These are phyloP conservation scores for Mrakia frigida DNA, from an alignment of 768 basidiomycete species.

Conservation along the genomic window DNA sequence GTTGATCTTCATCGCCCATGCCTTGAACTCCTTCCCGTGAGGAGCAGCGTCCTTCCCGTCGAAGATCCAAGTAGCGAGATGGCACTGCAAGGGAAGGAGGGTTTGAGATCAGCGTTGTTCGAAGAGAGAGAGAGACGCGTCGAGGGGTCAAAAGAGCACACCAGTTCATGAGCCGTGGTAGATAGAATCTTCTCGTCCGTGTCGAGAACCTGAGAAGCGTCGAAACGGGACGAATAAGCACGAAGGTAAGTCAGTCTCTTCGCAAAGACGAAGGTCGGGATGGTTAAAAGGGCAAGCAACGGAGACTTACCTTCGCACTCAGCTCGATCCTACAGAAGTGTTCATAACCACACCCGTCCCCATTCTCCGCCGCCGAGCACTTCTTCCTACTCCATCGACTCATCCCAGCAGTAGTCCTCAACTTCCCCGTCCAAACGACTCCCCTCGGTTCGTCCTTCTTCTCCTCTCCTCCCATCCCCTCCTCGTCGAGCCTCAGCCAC, in stretches of 20 bases:
- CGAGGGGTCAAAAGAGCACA: neutral
- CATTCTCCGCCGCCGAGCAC: neutral
- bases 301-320: conserved; percentile 17
- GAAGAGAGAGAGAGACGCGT: neutral
- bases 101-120: neutral
- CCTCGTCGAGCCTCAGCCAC: neutral
- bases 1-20: conserved; percentile 11
- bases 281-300: neutral
- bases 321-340: conserved; percentile 29
- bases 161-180: conserved; percentile 31
- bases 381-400: conserved; percentile 28
- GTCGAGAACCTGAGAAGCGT: conserved; percentile 12
- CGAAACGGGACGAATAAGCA: neutral
- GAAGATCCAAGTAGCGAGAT: conserved; percentile 30
- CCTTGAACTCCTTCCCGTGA: conserved; percentile 32
- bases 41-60: conserved; percentile 25
- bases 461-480: neutral
- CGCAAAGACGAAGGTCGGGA: neutral
- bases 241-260: no score
- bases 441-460: conserved; percentile 3
- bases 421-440: conserved; percentile 23
- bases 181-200: conserved; percentile 26
- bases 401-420: conserved; percentile 32
- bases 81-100: conserved; percentile 5
- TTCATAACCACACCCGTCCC: neutral